Evolutionary conservation across 2,329 filamentous ascomycete species (phyloP).

Genomic region (Amauroascus verrucosus): DNA sequence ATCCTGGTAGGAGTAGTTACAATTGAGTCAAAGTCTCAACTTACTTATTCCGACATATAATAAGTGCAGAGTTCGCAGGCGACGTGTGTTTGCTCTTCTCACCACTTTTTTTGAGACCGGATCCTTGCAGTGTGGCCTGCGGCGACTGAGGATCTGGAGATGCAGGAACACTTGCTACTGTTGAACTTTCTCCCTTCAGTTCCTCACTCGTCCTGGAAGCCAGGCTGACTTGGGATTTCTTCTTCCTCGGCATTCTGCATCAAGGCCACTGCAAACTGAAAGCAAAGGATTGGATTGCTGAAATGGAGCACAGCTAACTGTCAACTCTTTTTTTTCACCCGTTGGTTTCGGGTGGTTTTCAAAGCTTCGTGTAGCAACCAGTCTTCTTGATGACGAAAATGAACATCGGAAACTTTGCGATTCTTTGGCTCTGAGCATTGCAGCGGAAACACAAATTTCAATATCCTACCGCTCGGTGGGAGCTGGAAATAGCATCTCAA

Average conservation of each 20-base stretch:
- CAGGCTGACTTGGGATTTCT: constrained; percentile 16
- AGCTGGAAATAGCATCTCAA: not conserved
- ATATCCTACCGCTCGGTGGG: not conserved
- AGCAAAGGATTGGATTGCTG: not conserved
- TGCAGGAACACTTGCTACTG: constrained; percentile 6
- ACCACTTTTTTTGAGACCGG: constrained; percentile 7
- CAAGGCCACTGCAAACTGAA: not conserved
- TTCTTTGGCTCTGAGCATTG: not conserved
- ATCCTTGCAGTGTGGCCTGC: constrained; percentile 9
- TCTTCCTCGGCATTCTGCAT: constrained; percentile 16
- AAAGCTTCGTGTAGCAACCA: not conserved
- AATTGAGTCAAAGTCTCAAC: not conserved
- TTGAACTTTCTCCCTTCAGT: not conserved
- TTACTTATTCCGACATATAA: constrained; percentile 60
- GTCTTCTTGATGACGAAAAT: constrained; percentile 1
- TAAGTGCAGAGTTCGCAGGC: constrained; percentile 42
- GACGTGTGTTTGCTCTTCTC: constrained; percentile 11
- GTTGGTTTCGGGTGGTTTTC: not conserved
- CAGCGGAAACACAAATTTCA: not conserved
- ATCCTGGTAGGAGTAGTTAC: not conserved
- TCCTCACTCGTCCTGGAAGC: constrained; percentile 2
- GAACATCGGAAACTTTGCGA: not conserved
- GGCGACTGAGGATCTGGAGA: constrained; percentile 9
- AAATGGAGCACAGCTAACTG: not conserved
- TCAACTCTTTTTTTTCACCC: not conserved